phyloP scores from a whole-genome alignment of 2,329 filamentous ascomycete genomes.

The Aspergillus sojae region DNA sequence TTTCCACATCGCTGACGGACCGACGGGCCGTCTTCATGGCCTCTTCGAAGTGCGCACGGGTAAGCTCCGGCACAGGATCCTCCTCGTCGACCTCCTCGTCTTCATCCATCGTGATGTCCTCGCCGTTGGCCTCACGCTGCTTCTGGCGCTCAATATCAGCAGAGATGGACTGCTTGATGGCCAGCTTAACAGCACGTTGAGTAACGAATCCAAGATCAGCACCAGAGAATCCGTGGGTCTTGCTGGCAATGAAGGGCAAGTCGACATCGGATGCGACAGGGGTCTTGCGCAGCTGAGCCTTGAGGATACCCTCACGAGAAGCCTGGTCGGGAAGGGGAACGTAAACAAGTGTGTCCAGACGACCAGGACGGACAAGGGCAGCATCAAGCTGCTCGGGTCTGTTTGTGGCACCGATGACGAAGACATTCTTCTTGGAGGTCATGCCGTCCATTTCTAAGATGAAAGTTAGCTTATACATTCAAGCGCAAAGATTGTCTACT shows the following conservation, averaged over 20 bases:
- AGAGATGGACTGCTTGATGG: slow-evolving; percentile 95
- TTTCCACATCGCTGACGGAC: slow-evolving; percentile 95
- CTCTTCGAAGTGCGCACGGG: slow-evolving; percentile 96
- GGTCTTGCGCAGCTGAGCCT: slow-evolving; percentile 97
- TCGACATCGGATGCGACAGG: slow-evolving; percentile 87
- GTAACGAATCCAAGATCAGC: slow-evolving; percentile 99
- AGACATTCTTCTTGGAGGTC: slow-evolving; percentile 99
- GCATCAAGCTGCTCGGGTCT: slow-evolving; percentile 98
- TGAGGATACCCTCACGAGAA: slow-evolving; percentile 86
- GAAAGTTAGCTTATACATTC: slow-evolving; percentile 43
- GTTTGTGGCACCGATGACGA: slow-evolving; percentile 98
- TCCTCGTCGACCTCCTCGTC: slow-evolving; percentile 64
- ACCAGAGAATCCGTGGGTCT: slow-evolving; percentile 99
- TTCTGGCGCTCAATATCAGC: slow-evolving; percentile 87
- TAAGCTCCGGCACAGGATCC: slow-evolving; percentile 93
- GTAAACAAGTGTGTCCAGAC: slow-evolving; percentile 98
- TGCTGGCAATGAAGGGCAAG: slow-evolving; percentile 86
- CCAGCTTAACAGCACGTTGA: slow-evolving; percentile 97
- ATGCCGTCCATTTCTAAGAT: slow-evolving; percentile 92
- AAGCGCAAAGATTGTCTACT: not conserved
- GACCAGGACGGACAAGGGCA: slow-evolving; percentile 94
- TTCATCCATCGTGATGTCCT: slow-evolving; percentile 74
- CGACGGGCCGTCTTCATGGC: slow-evolving; percentile 93
- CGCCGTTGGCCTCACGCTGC: slow-evolving; percentile 81
- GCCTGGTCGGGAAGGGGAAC: slow-evolving; percentile 92